phyloP scores from a whole-genome alignment of 352 stramenopile genomes.

The Nothophytophthora sp. region DNA sequence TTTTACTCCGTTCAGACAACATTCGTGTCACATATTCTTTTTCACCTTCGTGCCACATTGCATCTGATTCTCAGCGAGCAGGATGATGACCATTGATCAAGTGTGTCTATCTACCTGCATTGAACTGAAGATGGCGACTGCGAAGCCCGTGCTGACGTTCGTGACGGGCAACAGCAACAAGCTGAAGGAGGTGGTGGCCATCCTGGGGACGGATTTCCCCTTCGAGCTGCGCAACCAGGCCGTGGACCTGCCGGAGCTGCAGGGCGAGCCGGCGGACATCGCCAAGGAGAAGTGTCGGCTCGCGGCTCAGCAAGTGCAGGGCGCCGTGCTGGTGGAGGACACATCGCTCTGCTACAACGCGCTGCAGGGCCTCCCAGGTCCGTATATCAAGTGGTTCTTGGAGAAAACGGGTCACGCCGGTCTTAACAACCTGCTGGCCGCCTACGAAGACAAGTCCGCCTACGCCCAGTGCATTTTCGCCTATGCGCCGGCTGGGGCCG shows the following conservation, averaged over 20 bases:
- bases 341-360: conserved; percentile 98
- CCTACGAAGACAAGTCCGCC: conserved; percentile 95
- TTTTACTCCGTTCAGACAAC: conserved; percentile 8
- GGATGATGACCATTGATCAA: background rate
- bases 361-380: conserved; percentile 92
- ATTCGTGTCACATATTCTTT: conserved; percentile 24
- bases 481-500: conserved; percentile 72
- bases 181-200: conserved; percentile 77
- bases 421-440: conserved; percentile 94
- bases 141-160: conserved; percentile 70
- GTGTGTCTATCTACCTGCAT: background rate
- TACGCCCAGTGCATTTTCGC: conserved; percentile 98
- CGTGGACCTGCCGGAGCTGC: conserved; percentile 97
- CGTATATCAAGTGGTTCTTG: conserved; percentile 99
- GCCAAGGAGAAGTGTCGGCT: conserved; percentile 94
- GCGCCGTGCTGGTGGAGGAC: conserved; percentile 96
- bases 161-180: conserved; percentile 90
- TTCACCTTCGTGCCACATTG: too few relatives aligned
- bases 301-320: conserved; percentile 83
- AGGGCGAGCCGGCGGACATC: conserved; percentile 96
- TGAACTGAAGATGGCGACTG: conserved; percentile 20
- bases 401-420: conserved; percentile 93
- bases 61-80: too few relatives aligned
- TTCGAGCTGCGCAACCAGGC: conserved; percentile 93
- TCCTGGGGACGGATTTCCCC: conserved; percentile 84